phyloP scores from a whole-genome alignment of 2,329 filamentous ascomycete genomes.

The Incumbomyces delicatus region DNA sequence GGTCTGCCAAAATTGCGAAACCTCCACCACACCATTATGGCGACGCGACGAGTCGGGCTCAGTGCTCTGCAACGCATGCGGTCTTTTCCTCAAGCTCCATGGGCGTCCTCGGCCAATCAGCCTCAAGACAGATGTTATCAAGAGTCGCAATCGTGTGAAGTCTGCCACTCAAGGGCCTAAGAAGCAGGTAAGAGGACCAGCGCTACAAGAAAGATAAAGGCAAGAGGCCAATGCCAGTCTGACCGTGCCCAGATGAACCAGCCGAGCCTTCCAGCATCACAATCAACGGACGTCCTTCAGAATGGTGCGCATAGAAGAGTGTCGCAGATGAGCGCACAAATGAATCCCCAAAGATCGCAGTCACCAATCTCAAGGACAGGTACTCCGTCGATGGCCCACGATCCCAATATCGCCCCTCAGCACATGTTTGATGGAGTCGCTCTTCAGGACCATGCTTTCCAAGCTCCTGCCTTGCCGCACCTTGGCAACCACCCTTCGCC shows the following conservation, averaged over 20 bases:
- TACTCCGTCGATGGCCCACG: constrained; percentile 64
- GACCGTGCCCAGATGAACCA: constrained; percentile 34
- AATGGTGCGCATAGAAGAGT: constrained; percentile 53
- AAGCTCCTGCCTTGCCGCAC: constrained; percentile 44
- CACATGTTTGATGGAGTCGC: constrained; percentile 66
- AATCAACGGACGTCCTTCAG: constrained; percentile 44
- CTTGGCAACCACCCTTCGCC: constrained; percentile 50
- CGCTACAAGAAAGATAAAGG: no score
- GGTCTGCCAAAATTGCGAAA: constrained; percentile 91
- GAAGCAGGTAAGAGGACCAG: constrained; percentile 58
- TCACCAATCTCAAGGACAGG: constrained; percentile 71
- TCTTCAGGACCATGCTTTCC: constrained; percentile 60
- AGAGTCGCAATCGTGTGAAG: constrained; percentile 97
- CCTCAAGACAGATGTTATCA: constrained; percentile 98
- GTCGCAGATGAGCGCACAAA: constrained; percentile 63
- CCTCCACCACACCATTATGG: constrained; percentile 93
- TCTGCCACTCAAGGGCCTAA: constrained; percentile 68
- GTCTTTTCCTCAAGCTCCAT: constrained; percentile 93
- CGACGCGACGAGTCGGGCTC: constrained; percentile 91
- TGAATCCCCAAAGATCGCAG: constrained; percentile 62
- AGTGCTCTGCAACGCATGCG: constrained; percentile 96
- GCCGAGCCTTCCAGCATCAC: constrained; percentile 50
- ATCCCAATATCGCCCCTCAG: constrained; percentile 59
- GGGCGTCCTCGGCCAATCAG: constrained; percentile 87
- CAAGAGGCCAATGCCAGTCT: constrained; percentile 11